Conservation (phyloP, 73 alveolate genomes). For the Uronychia setigera region DNA sequence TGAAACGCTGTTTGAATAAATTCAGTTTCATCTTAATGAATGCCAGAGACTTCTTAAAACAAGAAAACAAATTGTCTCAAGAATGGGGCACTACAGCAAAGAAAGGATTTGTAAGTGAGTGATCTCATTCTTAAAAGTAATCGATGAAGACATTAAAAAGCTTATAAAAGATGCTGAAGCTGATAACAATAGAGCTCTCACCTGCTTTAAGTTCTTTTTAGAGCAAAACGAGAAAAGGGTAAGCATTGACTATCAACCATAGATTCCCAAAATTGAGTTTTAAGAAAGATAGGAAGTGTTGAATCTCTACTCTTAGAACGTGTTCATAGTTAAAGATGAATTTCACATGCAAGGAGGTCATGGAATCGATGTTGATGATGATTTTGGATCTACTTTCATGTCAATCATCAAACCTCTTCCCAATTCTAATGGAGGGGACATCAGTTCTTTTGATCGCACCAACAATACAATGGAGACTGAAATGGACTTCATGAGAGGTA, state of each 20-base stretch:
- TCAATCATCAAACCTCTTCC: not conserved
- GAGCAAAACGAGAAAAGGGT: not conserved
- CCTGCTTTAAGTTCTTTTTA: not conserved
- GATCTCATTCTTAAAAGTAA: not conserved
- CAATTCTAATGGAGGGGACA: too few species aligned
- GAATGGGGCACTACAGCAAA: not conserved
- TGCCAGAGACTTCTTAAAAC: not conserved
- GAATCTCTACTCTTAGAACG: not conserved
- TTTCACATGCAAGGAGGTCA: not conserved
- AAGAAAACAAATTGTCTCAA: not conserved
- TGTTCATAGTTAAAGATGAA: not conserved
- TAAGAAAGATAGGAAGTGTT: not conserved
- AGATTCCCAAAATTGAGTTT: not conserved
- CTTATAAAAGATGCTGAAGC: not conserved
- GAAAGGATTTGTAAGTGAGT: not conserved
- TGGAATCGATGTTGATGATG: not conserved
- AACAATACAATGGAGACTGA: not conserved
- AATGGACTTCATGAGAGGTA: not conserved
- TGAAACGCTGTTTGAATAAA: not conserved
- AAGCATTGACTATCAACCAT: not conserved
- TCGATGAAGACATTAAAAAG: not conserved
- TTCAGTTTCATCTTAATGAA: not conserved
- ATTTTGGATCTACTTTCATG: not conserved
- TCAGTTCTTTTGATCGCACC: not conserved
- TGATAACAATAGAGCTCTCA: not conserved